Evolutionary conservation across 495 filamentous ascomycete species (phyloP).

Genomic region (Tetracladium setigerum): DNA sequence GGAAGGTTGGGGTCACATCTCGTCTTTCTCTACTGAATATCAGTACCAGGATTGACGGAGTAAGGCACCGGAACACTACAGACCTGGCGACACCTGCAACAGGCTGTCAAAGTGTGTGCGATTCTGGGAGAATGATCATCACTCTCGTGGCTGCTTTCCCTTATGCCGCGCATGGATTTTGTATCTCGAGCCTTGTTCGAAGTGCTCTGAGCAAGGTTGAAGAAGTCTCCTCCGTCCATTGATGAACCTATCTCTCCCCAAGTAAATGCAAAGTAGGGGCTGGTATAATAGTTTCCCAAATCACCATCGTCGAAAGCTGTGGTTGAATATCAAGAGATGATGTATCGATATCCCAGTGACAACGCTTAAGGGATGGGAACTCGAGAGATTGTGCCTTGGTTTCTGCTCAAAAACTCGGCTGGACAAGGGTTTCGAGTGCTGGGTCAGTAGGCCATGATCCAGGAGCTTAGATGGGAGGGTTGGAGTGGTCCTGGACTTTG

Average conservation of each 20-base stretch:
- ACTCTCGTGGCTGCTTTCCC: conserved; percentile 28
- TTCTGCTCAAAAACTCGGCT: too few relatives aligned
- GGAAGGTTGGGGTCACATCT: conserved; percentile 88
- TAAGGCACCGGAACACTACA: conserved; percentile 23
- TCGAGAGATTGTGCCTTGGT: too few relatives aligned
- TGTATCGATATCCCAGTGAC: background rate
- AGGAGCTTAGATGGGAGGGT: too few relatives aligned
- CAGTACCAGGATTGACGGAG: conserved; percentile 1
- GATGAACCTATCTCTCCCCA: conserved; percentile 1
- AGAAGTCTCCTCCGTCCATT: conserved; percentile 44
- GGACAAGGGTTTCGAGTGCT: too few relatives aligned
- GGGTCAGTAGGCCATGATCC: too few relatives aligned
- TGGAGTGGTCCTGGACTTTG: too few relatives aligned
- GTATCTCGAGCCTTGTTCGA: conserved; percentile 25
- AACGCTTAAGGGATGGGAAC: too few relatives aligned
- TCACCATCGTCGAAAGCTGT: conserved; percentile 15
- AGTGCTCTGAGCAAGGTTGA: conserved; percentile 40
- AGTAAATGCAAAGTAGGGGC: background rate
- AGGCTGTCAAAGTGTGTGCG: conserved; percentile 81
- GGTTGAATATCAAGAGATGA: background rate
- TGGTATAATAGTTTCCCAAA: conserved; percentile 1
- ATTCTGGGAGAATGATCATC: conserved; percentile 48
- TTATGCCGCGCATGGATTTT: conserved; percentile 17
- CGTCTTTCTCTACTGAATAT: conserved; percentile 67
- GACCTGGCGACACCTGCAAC: conserved; percentile 79